Conservation (phyloP, 1,284 basidiomycete genomes). For the Leccinum huronense region DNA sequence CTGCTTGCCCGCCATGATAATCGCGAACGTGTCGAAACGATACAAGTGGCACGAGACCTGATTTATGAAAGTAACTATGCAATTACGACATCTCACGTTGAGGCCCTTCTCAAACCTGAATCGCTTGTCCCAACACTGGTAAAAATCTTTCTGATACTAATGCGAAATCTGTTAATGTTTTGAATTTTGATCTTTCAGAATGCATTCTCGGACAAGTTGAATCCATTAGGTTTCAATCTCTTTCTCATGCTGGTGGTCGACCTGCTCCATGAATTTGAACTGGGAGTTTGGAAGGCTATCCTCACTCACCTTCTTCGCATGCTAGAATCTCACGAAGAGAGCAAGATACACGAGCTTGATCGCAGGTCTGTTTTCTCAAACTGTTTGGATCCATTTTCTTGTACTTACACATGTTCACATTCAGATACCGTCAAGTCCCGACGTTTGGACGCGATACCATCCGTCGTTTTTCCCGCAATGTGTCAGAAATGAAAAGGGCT, state of each 20-base stretch:
- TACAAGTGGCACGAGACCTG: not conserved
- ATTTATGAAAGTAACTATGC: not conserved
- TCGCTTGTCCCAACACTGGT: not conserved
- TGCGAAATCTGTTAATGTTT: not conserved
- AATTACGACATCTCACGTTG: not conserved
- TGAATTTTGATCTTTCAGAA: not conserved
- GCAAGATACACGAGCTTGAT: not conserved
- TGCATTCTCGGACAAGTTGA: not conserved
- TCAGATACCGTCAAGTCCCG: not conserved
- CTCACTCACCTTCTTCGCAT: not conserved
- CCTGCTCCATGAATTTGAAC: not conserved
- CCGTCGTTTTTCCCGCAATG: not conserved
- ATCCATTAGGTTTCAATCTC: not conserved
- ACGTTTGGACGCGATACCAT: not conserved
- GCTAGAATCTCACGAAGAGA: not conserved
- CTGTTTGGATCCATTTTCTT: not conserved
- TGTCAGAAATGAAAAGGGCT: not conserved
- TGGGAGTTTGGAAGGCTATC: not conserved
- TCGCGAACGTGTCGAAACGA: not conserved
- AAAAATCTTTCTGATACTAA: not conserved
- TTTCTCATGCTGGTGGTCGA: not conserved
- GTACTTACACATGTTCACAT: not conserved
- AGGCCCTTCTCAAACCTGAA: not conserved
- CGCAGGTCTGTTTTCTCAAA: not conserved
- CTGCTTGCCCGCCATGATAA: not conserved